Evolutionary conservation across 1,284 basidiomycete genomes (phyloP), one percentile per base, ranked within the genome.

Genomic region (Fomitopsis pinicola): DNA sequence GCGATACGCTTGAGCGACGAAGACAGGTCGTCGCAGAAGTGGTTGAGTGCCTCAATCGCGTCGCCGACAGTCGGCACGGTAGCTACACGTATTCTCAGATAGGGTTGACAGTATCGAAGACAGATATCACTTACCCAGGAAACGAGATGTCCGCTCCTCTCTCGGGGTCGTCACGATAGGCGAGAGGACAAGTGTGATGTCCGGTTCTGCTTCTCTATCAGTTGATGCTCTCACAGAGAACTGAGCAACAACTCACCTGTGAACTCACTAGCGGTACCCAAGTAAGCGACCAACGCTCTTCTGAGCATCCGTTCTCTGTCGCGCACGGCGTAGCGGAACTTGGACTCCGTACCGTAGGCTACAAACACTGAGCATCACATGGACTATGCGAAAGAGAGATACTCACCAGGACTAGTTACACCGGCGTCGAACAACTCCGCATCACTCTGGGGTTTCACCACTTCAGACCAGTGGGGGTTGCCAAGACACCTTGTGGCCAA

Each of bases 401-500:
- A 61, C 78, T 53, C 62, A 87, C 87, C 85, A 9, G 85, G 80
- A 0, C 84, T 83, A 60, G 76, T 78, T 6, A 75, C 74, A 62
- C 79, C 80, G 2, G 84, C 82, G 48, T 85, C 83, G 54, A 82
- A 75, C 14, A 84, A 72, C 72, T 96, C 94, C 0, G 77, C 75
- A 54, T 95, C 92, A 6, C 85, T 89, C 61, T 85, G 80, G 0
- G 93, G 92, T 40, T 81, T 74, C 1, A 95, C 78, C 33, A 75
- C 76, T 30, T 83, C 78, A 28, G 81, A 80, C 82, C 87, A 91
- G 55, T 79, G 79, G 10, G 83, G 80, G 45, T 78, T 78, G 19
- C 86, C 85, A n/a, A 97, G 82, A 68, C 85, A 89, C 65, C 84
- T 82, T 22, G 94, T 88, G 0, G 93, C 88, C 0, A 97, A 78